Conservation (phyloP, 805 yeast genomes). For the Kockiozyma suomiensis region DNA sequence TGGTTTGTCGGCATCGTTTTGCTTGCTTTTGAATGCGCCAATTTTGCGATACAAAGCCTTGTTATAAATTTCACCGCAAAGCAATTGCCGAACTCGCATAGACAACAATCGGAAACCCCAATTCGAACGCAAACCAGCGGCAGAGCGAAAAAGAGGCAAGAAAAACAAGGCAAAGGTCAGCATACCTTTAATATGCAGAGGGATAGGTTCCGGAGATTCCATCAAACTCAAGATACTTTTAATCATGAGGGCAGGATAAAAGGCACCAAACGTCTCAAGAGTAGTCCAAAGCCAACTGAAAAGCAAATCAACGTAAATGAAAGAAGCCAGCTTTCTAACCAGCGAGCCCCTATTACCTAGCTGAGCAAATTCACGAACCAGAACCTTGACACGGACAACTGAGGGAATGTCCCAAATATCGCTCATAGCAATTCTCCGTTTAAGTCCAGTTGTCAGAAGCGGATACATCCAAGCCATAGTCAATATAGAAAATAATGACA, state of each 20-base stretch:
- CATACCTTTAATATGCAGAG: constrained; percentile 56
- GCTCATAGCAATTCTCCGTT: constrained; percentile 52
- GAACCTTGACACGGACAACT: constrained; percentile 46
- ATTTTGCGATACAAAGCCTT: constrained; percentile 81
- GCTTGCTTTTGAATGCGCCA: constrained; percentile 64
- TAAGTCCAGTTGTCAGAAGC: constrained; percentile 67
- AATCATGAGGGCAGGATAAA: constrained; percentile 78
- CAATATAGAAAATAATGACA: constrained; percentile 61
- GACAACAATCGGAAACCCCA: constrained; percentile 90
- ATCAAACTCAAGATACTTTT: constrained; percentile 80
- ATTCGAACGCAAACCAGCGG: constrained; percentile 73
- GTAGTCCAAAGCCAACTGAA: constrained; percentile 75
- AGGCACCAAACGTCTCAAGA: constrained; percentile 59
- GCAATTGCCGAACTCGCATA: constrained; percentile 80
- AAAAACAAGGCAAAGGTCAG: constrained; percentile 80
- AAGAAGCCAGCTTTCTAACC: constrained; percentile 60
- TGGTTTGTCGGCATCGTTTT: constrained; percentile 5
- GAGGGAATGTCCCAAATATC: constrained; percentile 81
- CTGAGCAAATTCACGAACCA: not conserved
- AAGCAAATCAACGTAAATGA: constrained; percentile 61
- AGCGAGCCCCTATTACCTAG: constrained; percentile 43
- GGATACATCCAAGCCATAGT: constrained; percentile 77
- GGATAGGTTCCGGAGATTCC: constrained; percentile 63
- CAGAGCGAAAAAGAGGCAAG: constrained; percentile 53
- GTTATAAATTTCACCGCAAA: constrained; percentile 86